These are phyloP conservation scores for Trichoderma atroviride DNA, from an alignment of 2,329 filamentous ascomycete genomes.

Conservation along the genomic window DNA sequence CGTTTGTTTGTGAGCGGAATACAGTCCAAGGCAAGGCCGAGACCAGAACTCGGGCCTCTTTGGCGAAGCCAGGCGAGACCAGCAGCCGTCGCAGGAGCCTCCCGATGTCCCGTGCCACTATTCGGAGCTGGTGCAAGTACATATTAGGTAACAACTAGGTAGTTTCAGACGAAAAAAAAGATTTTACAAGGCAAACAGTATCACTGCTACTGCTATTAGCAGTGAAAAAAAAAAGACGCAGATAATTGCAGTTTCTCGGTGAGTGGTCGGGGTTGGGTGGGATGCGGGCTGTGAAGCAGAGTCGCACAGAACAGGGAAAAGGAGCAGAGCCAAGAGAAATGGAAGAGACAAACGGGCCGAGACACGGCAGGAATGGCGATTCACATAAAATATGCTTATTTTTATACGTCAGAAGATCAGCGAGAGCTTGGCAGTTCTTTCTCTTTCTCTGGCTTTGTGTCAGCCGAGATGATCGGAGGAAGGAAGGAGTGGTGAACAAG, in stretches of 20 bases:
- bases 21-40: not conserved
- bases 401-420: not conserved
- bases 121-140: not conserved
- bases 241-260: not conserved
- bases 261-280: not conserved
- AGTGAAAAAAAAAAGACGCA: not conserved
- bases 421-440: not conserved
- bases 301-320: not conserved
- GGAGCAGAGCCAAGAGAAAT: not conserved
- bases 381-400: not conserved
- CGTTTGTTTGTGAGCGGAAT: not conserved
- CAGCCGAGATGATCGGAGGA: not conserved
- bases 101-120: not conserved
- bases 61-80: not conserved
- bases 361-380: not conserved
- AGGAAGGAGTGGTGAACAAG: not conserved
- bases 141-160: not conserved
- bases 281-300: not conserved
- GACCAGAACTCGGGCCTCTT: not conserved
- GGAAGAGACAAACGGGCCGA: not conserved
- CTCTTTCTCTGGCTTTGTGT: not conserved
- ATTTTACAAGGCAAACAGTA: not conserved
- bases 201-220: too few relatives aligned
- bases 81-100: not conserved
- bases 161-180: not conserved